These are phyloP conservation scores for Codiaeum variegatum DNA, from an alignment of 441 rosid species.

Conservation along the genomic window DNA sequence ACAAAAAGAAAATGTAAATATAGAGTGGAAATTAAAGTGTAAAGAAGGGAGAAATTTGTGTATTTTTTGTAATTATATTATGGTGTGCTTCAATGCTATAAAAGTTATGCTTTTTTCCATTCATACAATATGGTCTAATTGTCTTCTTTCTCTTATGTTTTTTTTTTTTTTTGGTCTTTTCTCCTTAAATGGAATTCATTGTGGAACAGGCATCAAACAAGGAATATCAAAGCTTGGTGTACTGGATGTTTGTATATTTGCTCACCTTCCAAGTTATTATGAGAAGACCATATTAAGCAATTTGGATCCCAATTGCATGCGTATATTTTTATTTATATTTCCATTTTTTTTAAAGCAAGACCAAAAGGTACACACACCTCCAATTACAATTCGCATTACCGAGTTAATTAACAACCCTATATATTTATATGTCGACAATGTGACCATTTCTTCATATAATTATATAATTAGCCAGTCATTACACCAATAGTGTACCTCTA, in stretches of 20 bases:
- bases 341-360: conserved; percentile 1
- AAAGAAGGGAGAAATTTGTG: conserved; percentile 15
- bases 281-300: conserved; percentile 54
- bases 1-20: not conserved
- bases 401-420: not conserved
- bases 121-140: conserved; percentile 9
- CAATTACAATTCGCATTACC: conserved; percentile 3
- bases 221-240: conserved; percentile 57
- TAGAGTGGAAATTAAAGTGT: not conserved
- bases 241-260: conserved; percentile 62
- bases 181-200: conserved; percentile 36
- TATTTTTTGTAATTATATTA: conserved; percentile 1
- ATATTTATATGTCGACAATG: conserved; percentile 4
- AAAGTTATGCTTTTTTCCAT: not conserved
- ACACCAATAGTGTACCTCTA: not conserved
- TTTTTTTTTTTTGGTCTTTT: conserved; percentile 5
- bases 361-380: not conserved
- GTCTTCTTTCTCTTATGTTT: not conserved
- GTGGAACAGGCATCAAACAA: conserved; percentile 59
- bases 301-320: conserved; percentile 15
- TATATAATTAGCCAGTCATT: not conserved
- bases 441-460: conserved; percentile 14
- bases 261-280: conserved; percentile 56
- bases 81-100: not conserved
- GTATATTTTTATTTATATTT: conserved; percentile 26